Evolutionary conservation across 164 flowering plant species (phyloP).

Genomic region (Brasenia schreberi): DNA sequence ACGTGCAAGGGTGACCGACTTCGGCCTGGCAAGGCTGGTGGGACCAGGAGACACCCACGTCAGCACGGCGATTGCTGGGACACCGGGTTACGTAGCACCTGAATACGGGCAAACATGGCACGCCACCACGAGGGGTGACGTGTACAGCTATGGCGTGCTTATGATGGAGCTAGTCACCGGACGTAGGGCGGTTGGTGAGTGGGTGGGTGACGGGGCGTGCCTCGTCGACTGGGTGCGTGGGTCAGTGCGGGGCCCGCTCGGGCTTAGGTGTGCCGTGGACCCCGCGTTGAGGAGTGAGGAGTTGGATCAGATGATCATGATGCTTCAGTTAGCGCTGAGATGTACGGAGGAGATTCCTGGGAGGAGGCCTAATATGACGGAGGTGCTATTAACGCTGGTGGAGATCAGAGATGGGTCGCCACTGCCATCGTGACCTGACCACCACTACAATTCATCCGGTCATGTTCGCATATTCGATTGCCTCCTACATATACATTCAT

Average conservation of each 20-base stretch:
- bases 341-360: constrained; percentile 71
- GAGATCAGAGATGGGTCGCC: background rate
- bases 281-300: constrained; percentile 16
- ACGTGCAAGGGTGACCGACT: constrained; percentile 56
- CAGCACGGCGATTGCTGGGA: constrained; percentile 84
- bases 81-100: constrained; percentile 85
- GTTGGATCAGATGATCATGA: constrained; percentile 32
- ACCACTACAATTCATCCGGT: too few species aligned
- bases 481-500: too few species aligned
- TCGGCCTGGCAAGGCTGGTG: constrained; percentile 74
- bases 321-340: constrained; percentile 46
- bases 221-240: constrained; percentile 71
- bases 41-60: constrained; percentile 70
- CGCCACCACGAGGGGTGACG: constrained; percentile 90
- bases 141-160: constrained; percentile 83
- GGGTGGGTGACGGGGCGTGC: background rate
- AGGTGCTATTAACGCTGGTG: constrained; percentile 49
- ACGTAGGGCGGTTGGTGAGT: constrained; percentile 50
- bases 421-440: background rate
- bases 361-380: constrained; percentile 76
- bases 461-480: too few species aligned
- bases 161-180: constrained; percentile 81
- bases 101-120: constrained; percentile 86
- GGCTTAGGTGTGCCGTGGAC: constrained; percentile 19
- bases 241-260: constrained; percentile 13